phyloP scores from a whole-genome alignment of 2,329 filamentous ascomycete species.

The Chrysosporium queenslandicum region DNA sequence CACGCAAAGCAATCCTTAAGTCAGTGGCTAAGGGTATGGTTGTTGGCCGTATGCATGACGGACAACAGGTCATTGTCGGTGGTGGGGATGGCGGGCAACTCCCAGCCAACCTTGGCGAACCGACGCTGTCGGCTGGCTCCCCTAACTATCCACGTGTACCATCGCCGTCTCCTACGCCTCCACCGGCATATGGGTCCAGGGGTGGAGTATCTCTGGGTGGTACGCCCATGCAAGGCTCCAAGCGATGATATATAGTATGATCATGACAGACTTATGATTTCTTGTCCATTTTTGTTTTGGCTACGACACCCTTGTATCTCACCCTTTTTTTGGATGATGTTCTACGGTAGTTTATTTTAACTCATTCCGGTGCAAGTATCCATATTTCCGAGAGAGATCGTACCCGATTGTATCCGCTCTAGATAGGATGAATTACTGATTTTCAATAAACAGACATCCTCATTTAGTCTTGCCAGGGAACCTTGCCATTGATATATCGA shows the following conservation, averaged over 20 bases:
- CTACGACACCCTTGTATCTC: not conserved
- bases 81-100: slow-evolving; percentile 36
- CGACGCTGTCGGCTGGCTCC: not conserved
- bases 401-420: too few relatives aligned
- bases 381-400: too few relatives aligned
- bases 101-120: slow-evolving; percentile 5
- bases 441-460: too few relatives aligned
- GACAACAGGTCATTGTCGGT: slow-evolving; percentile 41
- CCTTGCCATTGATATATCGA: too few relatives aligned
- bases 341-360: too few relatives aligned
- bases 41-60: slow-evolving; percentile 41
- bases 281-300: not conserved
- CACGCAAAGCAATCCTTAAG: slow-evolving; percentile 79
- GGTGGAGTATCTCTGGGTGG: slow-evolving; percentile 29
- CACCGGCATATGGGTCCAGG: slow-evolving; percentile 33
- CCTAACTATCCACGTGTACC: slow-evolving; percentile 20
- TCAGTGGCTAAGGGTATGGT: slow-evolving; percentile 91
- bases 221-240: slow-evolving; percentile 26
- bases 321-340: too few relatives aligned
- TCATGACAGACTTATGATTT: not conserved
- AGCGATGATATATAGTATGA: slow-evolving; percentile 20
- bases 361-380: too few relatives aligned
- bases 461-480: too few relatives aligned
- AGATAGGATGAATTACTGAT: too few relatives aligned
- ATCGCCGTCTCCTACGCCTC: slow-evolving; percentile 31